These are phyloP conservation scores for Colletotrichum phormii DNA, from an alignment of 2,329 filamentous ascomycete species.

Conservation along the genomic window DNA sequence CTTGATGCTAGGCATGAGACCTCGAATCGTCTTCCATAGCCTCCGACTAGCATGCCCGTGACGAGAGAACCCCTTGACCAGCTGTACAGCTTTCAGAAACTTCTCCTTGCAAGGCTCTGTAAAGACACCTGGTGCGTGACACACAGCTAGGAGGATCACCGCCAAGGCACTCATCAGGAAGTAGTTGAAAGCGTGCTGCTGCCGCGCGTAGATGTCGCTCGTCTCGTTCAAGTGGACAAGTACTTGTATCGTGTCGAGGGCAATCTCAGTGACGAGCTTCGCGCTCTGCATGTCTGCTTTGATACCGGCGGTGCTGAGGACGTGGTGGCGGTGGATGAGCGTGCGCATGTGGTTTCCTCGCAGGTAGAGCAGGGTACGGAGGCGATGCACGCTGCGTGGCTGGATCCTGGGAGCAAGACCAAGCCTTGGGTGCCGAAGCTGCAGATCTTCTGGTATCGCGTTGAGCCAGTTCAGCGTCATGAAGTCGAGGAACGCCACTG, in stretches of 20 bases:
- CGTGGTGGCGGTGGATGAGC: conserved; percentile 56
- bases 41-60: conserved; percentile 47
- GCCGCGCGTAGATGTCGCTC: conserved; percentile 51
- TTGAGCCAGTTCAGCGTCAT: conserved; percentile 58
- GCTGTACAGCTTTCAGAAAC: conserved; percentile 47
- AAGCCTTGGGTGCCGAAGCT: conserved; percentile 50
- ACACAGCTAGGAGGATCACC: conserved; percentile 55
- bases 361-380: conserved; percentile 56
- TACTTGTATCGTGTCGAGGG: conserved; percentile 47
- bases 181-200: conserved; percentile 54
- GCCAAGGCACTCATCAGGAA: conserved; percentile 53
- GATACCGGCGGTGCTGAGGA: conserved; percentile 53
- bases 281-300: conserved; percentile 48
- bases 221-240: conserved; percentile 50
- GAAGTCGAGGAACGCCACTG: conserved; percentile 52
- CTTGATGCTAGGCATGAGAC: conserved; percentile 46
- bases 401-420: conserved; percentile 46
- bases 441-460: conserved; percentile 55
- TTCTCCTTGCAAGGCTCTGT: conserved; percentile 48
- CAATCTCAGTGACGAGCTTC: conserved; percentile 53
- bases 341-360: conserved; percentile 59
- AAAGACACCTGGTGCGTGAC: conserved; percentile 56
- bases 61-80: conserved; percentile 47
- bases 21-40: conserved; percentile 50
- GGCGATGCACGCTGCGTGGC: conserved; percentile 51